Percentiles rank a stretch among this genome's conserved stretches.
These are phyloP conservation scores for Spiraea crenata DNA, from an alignment of 331 rosid species.

Conservation along the genomic window DNA sequence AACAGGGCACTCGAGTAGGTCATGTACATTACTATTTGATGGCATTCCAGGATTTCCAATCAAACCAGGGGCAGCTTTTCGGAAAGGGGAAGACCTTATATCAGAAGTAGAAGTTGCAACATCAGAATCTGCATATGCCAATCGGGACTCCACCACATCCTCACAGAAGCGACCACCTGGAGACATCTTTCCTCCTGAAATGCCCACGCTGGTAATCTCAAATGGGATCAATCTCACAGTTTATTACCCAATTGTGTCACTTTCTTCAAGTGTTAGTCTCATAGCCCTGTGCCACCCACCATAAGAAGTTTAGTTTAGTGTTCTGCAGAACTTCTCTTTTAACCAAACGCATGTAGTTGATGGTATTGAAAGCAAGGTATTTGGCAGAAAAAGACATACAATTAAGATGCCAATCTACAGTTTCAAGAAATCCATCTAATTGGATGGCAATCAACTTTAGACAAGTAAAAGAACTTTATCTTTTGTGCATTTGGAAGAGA, in stretches of 20 bases:
- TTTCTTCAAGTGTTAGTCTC: neutral
- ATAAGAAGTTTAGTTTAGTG: neutral
- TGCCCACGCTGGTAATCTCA: slow-evolving; percentile 13
- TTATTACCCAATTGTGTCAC: slow-evolving; percentile 11
- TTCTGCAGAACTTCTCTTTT: slow-evolving; percentile 9
- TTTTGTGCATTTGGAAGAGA: slow-evolving; percentile 1
- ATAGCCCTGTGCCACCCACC: slow-evolving; percentile 23
- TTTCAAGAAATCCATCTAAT: slow-evolving; percentile 13
- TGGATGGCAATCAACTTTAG: slow-evolving; percentile 1
- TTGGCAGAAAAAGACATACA: neutral
- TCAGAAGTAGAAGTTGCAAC: slow-evolving; percentile 32
- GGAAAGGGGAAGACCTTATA: slow-evolving; percentile 29
- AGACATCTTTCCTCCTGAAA: slow-evolving; percentile 33
- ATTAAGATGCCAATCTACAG: slow-evolving; percentile 19
- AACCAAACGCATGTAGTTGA: neutral
- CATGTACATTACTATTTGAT: slow-evolving; percentile 39
- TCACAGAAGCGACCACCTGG: slow-evolving; percentile 36
- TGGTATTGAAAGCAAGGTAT: slow-evolving; percentile 22
- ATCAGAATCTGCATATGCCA: slow-evolving; percentile 36
- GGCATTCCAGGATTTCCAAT: slow-evolving; percentile 30
- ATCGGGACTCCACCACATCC: slow-evolving; percentile 30
- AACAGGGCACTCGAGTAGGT: slow-evolving; percentile 57
- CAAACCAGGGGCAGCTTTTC: slow-evolving; percentile 28
- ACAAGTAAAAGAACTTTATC: neutral
- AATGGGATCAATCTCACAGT: slow-evolving; percentile 11